Conservation (phyloP, 495 filamentous ascomycete species). For the Usnea hakonensis region DNA sequence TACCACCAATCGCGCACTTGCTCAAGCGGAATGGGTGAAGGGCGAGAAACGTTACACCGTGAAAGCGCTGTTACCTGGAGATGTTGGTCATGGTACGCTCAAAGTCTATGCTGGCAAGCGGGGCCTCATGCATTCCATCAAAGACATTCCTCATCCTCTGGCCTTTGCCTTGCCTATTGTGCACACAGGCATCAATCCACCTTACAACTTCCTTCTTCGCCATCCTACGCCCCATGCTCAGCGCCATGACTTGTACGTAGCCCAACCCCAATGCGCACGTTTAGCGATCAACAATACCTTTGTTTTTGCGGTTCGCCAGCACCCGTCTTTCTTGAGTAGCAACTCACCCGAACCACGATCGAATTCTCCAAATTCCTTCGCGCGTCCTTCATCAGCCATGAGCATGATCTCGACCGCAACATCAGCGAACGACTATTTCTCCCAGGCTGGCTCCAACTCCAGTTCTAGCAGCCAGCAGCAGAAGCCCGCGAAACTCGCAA, state of each 20-base stretch:
- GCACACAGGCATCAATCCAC: conserved; percentile 84
- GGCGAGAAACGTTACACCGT: conserved; percentile 85
- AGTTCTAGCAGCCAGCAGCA: conserved; percentile 42
- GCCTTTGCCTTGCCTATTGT: conserved; percentile 85
- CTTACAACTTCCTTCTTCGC: conserved; percentile 84
- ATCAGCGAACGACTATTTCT: conserved; percentile 32
- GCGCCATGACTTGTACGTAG: conserved; percentile 92
- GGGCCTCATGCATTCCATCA: conserved; percentile 91
- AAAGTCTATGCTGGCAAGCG: conserved; percentile 92
- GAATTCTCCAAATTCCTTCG: conserved; percentile 60
- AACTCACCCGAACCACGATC: conserved; percentile 46
- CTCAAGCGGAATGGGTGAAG: conserved; percentile 84
- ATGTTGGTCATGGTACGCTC: conserved; percentile 81
- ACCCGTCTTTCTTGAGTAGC: conserved; percentile 57
- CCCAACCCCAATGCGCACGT: conserved; percentile 81
- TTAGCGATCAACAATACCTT: conserved; percentile 94
- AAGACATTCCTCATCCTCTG: conserved; percentile 85
- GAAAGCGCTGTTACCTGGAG: conserved; percentile 82
- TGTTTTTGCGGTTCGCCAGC: conserved; percentile 90
- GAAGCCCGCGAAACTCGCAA: conserved; percentile 92
- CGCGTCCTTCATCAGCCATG: conserved; percentile 70
- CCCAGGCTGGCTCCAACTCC: conserved; percentile 44
- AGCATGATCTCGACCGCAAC: conserved; percentile 64
- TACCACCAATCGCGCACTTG: conserved; percentile 69
- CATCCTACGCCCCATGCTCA: conserved; percentile 96